A percentile compares a stretch with the other conserved stretches of the same genome.
phyloP scores from a whole-genome alignment of 768 basidiomycete genomes.

The Russula olivacea region DNA sequence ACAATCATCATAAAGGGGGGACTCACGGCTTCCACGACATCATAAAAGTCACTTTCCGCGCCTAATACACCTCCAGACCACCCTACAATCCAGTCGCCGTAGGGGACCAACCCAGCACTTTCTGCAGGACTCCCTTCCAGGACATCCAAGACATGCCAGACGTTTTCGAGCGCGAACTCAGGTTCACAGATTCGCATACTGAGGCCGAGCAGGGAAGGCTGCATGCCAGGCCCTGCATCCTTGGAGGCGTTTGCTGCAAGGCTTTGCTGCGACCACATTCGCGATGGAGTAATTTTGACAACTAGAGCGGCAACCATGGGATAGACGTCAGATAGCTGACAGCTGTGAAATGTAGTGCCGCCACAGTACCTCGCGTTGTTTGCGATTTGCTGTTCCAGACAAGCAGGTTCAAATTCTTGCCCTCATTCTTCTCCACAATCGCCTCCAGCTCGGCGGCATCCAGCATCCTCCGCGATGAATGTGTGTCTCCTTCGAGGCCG shows the following conservation, averaged over 20 bases:
- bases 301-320: slow-evolving; percentile 40
- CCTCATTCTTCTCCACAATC: slow-evolving; percentile 81
- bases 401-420: slow-evolving; percentile 56
- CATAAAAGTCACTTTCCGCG: slow-evolving; percentile 94
- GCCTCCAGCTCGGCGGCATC: slow-evolving; percentile 68
- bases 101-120: slow-evolving; percentile 92
- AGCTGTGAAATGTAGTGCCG: not conserved
- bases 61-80: slow-evolving; percentile 93
- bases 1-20: slow-evolving; percentile 4
- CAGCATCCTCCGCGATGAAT: slow-evolving; percentile 47
- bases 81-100: slow-evolving; percentile 73
- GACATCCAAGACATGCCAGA: slow-evolving; percentile 98
- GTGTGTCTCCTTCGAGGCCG: slow-evolving; percentile 72
- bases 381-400: slow-evolving; percentile 83
- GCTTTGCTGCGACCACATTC: slow-evolving; percentile 64
- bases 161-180: slow-evolving; percentile 80
- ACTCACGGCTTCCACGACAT: slow-evolving; percentile 84
- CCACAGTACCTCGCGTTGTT: slow-evolving; percentile 54
- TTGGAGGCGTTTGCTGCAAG: slow-evolving; percentile 36
- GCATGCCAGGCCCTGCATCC: slow-evolving; percentile 41
- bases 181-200: slow-evolving; percentile 93
- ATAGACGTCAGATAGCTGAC: not conserved
- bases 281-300: slow-evolving; percentile 78
- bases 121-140: slow-evolving; percentile 95
- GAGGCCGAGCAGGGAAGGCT: slow-evolving; percentile 89